Evolutionary conservation across 371 early-diverging fungal genomes (phyloP), one percentile per base, ranked within the genome.

Genomic region (Sporodiniella umbellata): DNA sequence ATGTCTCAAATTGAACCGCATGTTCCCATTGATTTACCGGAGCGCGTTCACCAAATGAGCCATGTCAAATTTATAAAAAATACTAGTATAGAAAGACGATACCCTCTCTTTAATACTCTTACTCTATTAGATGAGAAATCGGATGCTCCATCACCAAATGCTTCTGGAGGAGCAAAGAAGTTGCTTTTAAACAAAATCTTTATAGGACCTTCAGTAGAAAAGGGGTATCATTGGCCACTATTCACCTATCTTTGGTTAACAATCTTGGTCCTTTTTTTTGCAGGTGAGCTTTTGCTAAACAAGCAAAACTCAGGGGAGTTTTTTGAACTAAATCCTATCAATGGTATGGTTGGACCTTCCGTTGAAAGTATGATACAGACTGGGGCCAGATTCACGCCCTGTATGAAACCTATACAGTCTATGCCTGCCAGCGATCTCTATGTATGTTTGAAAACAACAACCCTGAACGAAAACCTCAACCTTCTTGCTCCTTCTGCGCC

Each of bases 361-460:
- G 35, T 76, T 12, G 65, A 72, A 31, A 72, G 68, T 1, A 58
- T 80, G 44, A 68, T 83, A 26, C 60, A 57, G 8, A 48, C 61
- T 7, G 84, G 84, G 4, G 81, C 84, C 1, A 58, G 80, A 0
- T 83, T 80, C 56, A 56, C 70, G 19, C 80, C 81, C n/a, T 83
- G 84, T 48, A 83, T 83, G 81, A 54, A 70, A 10, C 42, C 53
- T 15, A 66, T 54, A 1, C 35, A 65, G 17, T 45, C 47, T 2
- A 61, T 61, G 61, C 56, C 61, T 8, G 22, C 56, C 8, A 44
- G 39, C 14, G 48, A 52, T 14, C 37, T 60, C 4, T 64, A 57
- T 50, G 43, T 51, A 0, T 66, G 66, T 47, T 33, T 62, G 4
- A 43, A 56, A 2, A 42, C 58, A 0, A 31, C 24, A 12, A 22